These are phyloP conservation scores for Colletotrichum siamense DNA, from an alignment of 2,329 filamentous ascomycete genomes.

Conservation along the genomic window DNA sequence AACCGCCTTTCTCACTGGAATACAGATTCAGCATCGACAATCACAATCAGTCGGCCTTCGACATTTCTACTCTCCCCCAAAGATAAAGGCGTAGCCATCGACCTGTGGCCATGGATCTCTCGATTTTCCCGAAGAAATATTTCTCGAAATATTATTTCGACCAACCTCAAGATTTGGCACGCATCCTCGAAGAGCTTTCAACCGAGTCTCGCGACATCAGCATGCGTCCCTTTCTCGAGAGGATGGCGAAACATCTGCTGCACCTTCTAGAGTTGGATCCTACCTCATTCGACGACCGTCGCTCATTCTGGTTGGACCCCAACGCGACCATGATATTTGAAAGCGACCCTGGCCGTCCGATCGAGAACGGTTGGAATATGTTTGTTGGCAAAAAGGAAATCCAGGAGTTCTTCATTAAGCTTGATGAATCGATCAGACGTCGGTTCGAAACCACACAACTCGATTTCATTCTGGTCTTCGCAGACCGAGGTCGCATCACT, in stretches of 20 bases:
- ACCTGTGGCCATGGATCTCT: background rate
- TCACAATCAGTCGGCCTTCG: background rate
- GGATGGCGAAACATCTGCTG: background rate
- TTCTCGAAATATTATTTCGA: background rate
- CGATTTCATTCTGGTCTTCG: background rate
- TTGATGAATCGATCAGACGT: background rate
- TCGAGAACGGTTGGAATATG: background rate
- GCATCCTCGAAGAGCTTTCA: background rate
- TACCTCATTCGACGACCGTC: background rate
- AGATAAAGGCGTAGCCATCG: background rate
- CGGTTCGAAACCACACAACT: background rate
- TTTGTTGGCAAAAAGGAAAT: background rate
- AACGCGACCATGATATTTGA: background rate
- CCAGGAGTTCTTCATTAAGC: background rate
- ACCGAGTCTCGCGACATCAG: background rate
- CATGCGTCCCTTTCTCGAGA: background rate
- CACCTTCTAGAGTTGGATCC: background rate
- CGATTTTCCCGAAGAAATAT: background rate
- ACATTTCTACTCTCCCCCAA: background rate
- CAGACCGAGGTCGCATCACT: background rate
- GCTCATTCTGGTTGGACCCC: background rate
- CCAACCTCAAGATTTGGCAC: background rate
- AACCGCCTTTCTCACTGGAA: background rate
- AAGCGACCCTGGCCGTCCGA: background rate
- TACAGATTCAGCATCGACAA: background rate